Conservation (phyloP, 2,329 filamentous ascomycete genomes). For the Colletotrichum caudatum region DNA sequence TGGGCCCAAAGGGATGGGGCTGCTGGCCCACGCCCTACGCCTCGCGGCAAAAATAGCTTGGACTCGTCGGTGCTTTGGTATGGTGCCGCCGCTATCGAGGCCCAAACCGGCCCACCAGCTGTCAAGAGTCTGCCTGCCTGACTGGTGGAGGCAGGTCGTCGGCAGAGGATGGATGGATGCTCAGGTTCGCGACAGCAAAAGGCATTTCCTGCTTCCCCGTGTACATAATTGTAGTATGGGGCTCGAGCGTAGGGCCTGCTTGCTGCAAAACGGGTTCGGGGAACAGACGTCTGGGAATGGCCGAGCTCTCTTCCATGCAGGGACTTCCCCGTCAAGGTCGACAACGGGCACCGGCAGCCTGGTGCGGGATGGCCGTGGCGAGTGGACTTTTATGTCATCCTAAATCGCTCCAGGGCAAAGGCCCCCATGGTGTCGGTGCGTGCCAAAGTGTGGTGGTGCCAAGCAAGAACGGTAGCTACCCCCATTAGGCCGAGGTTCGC, state of each 20-base stretch:
- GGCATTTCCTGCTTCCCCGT: neutral
- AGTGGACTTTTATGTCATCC: conserved; percentile 38
- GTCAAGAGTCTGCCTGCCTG: neutral
- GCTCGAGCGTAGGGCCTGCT: conserved; percentile 14
- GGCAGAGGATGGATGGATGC: neutral
- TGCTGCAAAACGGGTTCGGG: conserved; percentile 25
- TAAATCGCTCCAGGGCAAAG: conserved; percentile 26
- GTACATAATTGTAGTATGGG: no score
- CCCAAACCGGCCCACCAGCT: conserved; percentile 4
- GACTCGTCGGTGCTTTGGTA: neutral
- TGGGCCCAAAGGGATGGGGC: conserved; percentile 17
- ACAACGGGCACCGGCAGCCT: conserved; percentile 21
- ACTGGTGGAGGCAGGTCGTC: neutral
- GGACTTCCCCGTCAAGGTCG: conserved; percentile 33
- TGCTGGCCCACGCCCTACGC: neutral
- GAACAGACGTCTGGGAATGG: conserved; percentile 34
- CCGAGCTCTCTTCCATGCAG: conserved; percentile 36
- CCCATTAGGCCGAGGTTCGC: neutral
- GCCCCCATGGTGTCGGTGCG: conserved; percentile 32
- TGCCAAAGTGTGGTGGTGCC: conserved; percentile 11
- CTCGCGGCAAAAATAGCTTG: neutral
- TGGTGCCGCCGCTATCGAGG: neutral
- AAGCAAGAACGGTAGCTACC: conserved; percentile 16
- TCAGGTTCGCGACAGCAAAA: neutral
- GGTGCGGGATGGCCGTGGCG: conserved; percentile 20